Evolutionary conservation across 495 filamentous ascomycete genomes (phyloP).

Genomic region (Neurospora hispaniola): DNA sequence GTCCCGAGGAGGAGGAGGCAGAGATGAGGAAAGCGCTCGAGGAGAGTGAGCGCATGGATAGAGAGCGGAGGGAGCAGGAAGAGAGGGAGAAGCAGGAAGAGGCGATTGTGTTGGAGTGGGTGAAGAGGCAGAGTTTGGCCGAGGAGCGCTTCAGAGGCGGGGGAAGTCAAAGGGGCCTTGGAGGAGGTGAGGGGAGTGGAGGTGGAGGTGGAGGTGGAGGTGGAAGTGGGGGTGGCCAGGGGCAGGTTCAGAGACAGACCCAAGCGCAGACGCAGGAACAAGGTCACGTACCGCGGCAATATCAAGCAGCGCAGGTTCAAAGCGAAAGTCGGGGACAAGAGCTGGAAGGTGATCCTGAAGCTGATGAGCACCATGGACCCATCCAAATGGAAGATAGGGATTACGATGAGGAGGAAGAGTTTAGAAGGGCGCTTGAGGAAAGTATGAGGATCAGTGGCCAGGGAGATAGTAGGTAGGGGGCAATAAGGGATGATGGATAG

Average conservation of each 20-base stretch:
- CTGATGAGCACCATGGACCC: neutral
- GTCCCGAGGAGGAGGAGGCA: constrained; percentile 35
- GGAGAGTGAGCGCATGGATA: constrained; percentile 33
- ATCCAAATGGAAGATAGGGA: constrained; percentile 11
- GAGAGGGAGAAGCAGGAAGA: constrained; percentile 49
- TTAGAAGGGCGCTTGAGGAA: constrained; percentile 36
- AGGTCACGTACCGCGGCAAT: neutral
- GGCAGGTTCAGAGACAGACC: neutral
- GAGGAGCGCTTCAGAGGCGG: constrained; percentile 44
- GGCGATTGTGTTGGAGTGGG: constrained; percentile 62
- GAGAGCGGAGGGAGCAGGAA: constrained; percentile 26
- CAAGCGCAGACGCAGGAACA: neutral
- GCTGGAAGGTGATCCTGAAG: neutral
- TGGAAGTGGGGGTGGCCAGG: neutral
- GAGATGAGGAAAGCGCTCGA: constrained; percentile 34
- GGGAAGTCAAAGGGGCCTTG: constrained; percentile 11
- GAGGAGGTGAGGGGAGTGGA: constrained; percentile 1
- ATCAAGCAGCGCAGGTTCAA: neutral
- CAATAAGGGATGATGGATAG: neutral
- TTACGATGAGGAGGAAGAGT: constrained; percentile 32
- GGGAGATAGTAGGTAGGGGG: neutral
- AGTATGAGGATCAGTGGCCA: constrained; percentile 27
- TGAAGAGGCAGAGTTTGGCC: constrained; percentile 65
- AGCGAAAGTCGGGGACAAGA: neutral
- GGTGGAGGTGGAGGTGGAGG: constrained; percentile 1